A percentile compares a stretch with the other conserved stretches of the same genome.
phyloP scores from a whole-genome alignment of 768 basidiomycete species.

The Naganishia onofrii region DNA sequence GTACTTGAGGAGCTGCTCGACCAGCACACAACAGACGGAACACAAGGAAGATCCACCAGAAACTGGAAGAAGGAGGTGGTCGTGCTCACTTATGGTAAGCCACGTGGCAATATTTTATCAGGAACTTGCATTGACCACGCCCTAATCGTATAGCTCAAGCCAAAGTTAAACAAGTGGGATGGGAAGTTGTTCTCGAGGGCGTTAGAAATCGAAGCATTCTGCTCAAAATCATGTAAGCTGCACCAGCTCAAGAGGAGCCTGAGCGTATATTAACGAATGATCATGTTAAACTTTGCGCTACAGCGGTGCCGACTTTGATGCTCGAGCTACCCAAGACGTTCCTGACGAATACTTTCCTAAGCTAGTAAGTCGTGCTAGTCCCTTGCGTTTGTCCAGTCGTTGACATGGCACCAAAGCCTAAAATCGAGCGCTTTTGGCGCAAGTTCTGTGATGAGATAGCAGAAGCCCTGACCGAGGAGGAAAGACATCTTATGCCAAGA shows the following conservation, averaged over 20 bases:
- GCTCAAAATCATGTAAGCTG: slow-evolving; percentile 69
- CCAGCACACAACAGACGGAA: slow-evolving; percentile 55
- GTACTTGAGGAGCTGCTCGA: slow-evolving; percentile 80
- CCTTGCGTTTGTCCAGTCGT: background rate
- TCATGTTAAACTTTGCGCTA: background rate
- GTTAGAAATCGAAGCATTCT: slow-evolving; percentile 63
- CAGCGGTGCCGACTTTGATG: slow-evolving; percentile 39
- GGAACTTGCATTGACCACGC: too few relatives aligned
- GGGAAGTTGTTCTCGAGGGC: slow-evolving; percentile 57
- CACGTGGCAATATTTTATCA: slow-evolving; percentile 55
- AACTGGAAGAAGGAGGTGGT: slow-evolving; percentile 82
- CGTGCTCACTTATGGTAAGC: slow-evolving; percentile 79
- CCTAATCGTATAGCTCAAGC: slow-evolving; percentile 33
- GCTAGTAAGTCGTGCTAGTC: slow-evolving; percentile 55
- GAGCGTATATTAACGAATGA: slow-evolving; percentile 14
- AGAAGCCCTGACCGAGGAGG: slow-evolving; percentile 35
- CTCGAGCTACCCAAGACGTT: slow-evolving; percentile 34
- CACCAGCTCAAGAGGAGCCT: background rate
- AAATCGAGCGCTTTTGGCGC: slow-evolving; percentile 73
- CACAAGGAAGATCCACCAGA: slow-evolving; percentile 58
- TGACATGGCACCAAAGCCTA: slow-evolving; percentile 55
- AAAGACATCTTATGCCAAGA: slow-evolving; percentile 31
- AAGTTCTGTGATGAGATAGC: slow-evolving; percentile 42
- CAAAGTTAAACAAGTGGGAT: slow-evolving; percentile 46
- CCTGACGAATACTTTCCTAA: slow-evolving; percentile 44